phyloP scores from a whole-genome alignment of 805 yeast genomes.

The Hanseniaspora guilliermondii region DNA sequence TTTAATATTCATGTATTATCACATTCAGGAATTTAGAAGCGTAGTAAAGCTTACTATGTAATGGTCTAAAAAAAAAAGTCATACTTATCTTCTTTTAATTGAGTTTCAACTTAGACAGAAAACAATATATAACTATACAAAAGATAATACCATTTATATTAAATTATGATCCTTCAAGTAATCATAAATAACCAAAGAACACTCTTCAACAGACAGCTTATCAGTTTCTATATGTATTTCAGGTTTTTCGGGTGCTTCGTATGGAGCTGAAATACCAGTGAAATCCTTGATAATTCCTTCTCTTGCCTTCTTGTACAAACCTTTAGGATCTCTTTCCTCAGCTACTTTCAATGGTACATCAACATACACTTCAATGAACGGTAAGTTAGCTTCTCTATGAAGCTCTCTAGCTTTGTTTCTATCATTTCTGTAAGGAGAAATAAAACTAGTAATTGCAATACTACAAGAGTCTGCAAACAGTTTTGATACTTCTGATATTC shows the following conservation, averaged over 20 bases:
- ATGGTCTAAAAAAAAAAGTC: too few relatives aligned
- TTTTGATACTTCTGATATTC: slow-evolving; percentile 89
- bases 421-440: slow-evolving; percentile 79
- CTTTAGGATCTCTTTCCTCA: slow-evolving; percentile 95
- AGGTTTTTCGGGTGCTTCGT: slow-evolving; percentile 78
- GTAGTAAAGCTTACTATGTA: neutral
- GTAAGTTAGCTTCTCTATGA: slow-evolving; percentile 61
- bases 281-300: slow-evolving; percentile 88
- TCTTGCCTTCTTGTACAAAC: slow-evolving; percentile 90
- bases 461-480: slow-evolving; percentile 87
- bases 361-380: slow-evolving; percentile 81
- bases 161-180: slow-evolving; percentile 46
- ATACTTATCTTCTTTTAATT: too few relatives aligned
- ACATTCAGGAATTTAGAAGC: neutral
- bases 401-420: slow-evolving; percentile 75
- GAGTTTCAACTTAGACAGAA: neutral
- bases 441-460: slow-evolving; percentile 80
- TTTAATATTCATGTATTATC: neutral
- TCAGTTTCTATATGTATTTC: slow-evolving; percentile 74
- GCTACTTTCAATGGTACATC: slow-evolving; percentile 92
- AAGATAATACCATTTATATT: neutral
- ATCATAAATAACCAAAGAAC: slow-evolving; percentile 58
- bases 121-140: neutral
- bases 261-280: slow-evolving; percentile 92
- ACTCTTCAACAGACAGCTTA: slow-evolving; percentile 60